Evolutionary conservation across 2,329 filamentous ascomycete species (phyloP), one percentile per base, ranked within the genome.

Genomic region (Apiospora malaysiana): DNA sequence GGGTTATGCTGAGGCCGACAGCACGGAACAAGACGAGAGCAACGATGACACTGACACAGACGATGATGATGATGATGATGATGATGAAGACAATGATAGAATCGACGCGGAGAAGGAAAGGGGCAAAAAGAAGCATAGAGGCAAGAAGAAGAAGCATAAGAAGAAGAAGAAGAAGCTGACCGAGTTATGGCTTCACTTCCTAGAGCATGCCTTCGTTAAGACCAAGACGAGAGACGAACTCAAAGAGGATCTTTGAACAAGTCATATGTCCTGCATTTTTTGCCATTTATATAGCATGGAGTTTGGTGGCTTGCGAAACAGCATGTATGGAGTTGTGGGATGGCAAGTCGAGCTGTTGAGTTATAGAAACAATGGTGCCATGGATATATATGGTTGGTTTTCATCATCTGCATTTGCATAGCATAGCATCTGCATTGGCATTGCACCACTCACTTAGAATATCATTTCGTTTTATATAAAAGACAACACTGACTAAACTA

Each of bases 171-270:
- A 84, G 73, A 85, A 84, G 75, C 86, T 87, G 75, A 92, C 92
- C 78, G 90, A 91, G 79, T 85, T 90, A 7, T 97, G 94, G 94
- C 85, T 91, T 72, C 89, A 91, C 68, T 97, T 97, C 79, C 83
- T 97, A 40, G 81, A 85, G 71, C 90, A 94, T 70, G 94, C 94
- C 0, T 97, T 96, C 82, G 93, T 97, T 27, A 89, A 90, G 49
- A 94, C 91, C 4, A 82, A 93, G 76, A 86, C 89, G 68, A 83
- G 89, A 69, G 86, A 92, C 68, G 90, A 95, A 51, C 84, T 97
- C 46, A 82, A 87, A 77, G 82, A 86, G 74, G 75, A 63, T 14
- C 21, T 85, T 46, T 72, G 68, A 71, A 37, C 21, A n/a, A n/a
- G 32, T 4, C 59, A 18, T n/a, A 42, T 32, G n/a, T 27, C 65